phyloP scores from a whole-genome alignment of 352 stramenopile genomes.

The Pythium volutum region DNA sequence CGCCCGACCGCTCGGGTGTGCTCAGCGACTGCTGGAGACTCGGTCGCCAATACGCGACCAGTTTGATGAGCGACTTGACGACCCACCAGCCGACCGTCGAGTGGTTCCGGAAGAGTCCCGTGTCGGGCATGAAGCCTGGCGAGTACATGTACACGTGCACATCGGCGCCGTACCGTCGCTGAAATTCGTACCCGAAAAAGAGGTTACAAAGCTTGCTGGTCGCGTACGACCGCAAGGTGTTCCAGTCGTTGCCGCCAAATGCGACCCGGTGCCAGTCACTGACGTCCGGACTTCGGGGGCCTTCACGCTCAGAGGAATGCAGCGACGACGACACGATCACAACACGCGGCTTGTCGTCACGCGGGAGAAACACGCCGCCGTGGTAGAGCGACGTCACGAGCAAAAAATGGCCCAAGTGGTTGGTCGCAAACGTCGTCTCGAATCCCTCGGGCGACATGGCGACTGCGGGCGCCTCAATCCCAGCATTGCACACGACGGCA shows the following conservation, averaged over 20 bases:
- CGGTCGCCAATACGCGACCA: conserved; percentile 19
- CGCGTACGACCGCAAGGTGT: conserved; percentile 27
- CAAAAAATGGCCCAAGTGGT: conserved; percentile 42
- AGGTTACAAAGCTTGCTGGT: conserved; percentile 47
- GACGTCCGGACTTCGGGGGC: conserved; percentile 25
- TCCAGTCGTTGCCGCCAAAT: conserved; percentile 25
- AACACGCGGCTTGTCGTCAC: conserved; percentile 20
- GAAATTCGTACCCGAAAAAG: conserved; percentile 41
- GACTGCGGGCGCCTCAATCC: conserved; percentile 27
- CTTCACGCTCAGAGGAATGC: conserved; percentile 21
- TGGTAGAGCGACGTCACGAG: conserved; percentile 30
- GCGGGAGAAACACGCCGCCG: conserved; percentile 21
- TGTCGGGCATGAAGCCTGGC: conserved; percentile 35
- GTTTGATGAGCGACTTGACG: conserved; percentile 32
- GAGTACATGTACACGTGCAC: conserved; percentile 38
- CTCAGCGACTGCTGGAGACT: conserved; percentile 24
- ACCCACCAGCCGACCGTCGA: conserved; percentile 24
- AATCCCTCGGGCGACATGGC: conserved; percentile 28
- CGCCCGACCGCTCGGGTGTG: conserved; percentile 31
- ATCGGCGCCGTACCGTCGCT: conserved; percentile 23
- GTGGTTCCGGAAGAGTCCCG: conserved; percentile 38
- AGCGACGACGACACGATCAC: conserved; percentile 36
- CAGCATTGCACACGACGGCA: conserved; percentile 38
- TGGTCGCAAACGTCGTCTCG: conserved; percentile 41
- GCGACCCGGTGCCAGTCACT: conserved; percentile 33